These are phyloP conservation scores for Ceratocystis cacaofunesta DNA, from an alignment of 2,329 filamentous ascomycete species.

Conservation along the genomic window DNA sequence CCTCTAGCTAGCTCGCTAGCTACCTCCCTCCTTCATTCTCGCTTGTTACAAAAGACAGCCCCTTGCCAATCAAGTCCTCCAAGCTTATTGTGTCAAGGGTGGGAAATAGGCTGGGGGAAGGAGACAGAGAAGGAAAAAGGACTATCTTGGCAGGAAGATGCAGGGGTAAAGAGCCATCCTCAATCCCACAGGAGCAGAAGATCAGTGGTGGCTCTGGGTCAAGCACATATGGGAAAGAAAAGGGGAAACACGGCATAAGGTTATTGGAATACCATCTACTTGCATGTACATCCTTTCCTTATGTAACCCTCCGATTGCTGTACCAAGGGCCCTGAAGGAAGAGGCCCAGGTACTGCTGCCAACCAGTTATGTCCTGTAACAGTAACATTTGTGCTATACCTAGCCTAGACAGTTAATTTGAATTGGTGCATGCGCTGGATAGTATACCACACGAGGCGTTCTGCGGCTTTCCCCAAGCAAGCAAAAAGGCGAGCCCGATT, in stretches of 20 bases:
- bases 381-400: background rate
- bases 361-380: background rate
- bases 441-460: background rate
- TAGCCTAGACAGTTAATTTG: background rate
- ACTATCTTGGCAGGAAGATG: slow-evolving; percentile 1
- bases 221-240: background rate
- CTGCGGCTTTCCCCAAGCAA: background rate
- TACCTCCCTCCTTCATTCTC: background rate
- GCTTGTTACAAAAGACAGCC: background rate
- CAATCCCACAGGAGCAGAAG: background rate
- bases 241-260: background rate
- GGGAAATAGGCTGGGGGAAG: background rate
- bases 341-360: no score
- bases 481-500: background rate
- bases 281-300: background rate
- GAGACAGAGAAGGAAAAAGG: background rate
- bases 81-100: background rate
- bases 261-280: background rate
- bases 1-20: background rate
- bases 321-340: background rate
- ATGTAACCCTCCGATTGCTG: background rate
- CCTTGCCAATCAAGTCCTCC: slow-evolving; percentile 1
- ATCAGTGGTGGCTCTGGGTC: background rate
- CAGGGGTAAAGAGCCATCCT: background rate
- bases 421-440: background rate